phyloP scores from a whole-genome alignment of 257 asterid genomes.

The Lycium barbarum region DNA sequence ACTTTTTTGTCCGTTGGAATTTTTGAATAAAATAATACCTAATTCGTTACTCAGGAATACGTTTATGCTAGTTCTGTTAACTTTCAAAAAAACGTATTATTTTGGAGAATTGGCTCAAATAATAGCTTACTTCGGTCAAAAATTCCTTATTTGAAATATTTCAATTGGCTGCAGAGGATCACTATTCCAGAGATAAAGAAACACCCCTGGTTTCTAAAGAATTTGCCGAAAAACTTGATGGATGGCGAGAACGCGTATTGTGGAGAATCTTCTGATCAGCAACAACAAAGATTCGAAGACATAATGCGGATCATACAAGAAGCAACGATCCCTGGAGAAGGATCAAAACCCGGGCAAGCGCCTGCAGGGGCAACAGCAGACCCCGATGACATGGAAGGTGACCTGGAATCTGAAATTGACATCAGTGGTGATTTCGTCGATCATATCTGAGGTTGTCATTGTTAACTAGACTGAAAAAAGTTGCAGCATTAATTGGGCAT shows the following conservation, averaged over 20 bases:
- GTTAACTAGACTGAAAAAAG: background rate
- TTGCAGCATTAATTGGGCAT: background rate
- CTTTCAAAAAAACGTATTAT: too few relatives aligned
- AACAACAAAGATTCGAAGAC: slow-evolving; percentile 72
- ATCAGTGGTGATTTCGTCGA: slow-evolving; percentile 33
- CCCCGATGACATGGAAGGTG: slow-evolving; percentile 31
- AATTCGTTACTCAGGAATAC: too few relatives aligned
- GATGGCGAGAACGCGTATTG: slow-evolving; percentile 65
- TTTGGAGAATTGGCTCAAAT: too few relatives aligned
- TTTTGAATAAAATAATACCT: too few relatives aligned
- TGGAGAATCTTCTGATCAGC: slow-evolving; percentile 52
- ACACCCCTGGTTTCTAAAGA: slow-evolving; percentile 92
- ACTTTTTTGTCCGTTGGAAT: too few relatives aligned
- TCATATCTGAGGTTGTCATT: slow-evolving; percentile 28
- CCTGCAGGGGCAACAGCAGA: slow-evolving; percentile 28
- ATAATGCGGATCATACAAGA: slow-evolving; percentile 80
- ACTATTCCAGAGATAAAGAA: slow-evolving; percentile 81
- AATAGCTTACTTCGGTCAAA: too few relatives aligned
- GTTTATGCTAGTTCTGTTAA: too few relatives aligned
- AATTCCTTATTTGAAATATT: background rate
- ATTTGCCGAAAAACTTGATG: slow-evolving; percentile 70
- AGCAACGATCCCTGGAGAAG: slow-evolving; percentile 47
- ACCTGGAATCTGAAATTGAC: slow-evolving; percentile 47
- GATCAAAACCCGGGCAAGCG: slow-evolving; percentile 25
- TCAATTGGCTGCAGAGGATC: slow-evolving; percentile 59